Base-by-base conservation (phyloP, 495 filamentous ascomycete species). In the Sabuloglossum arenarium region DNA sequence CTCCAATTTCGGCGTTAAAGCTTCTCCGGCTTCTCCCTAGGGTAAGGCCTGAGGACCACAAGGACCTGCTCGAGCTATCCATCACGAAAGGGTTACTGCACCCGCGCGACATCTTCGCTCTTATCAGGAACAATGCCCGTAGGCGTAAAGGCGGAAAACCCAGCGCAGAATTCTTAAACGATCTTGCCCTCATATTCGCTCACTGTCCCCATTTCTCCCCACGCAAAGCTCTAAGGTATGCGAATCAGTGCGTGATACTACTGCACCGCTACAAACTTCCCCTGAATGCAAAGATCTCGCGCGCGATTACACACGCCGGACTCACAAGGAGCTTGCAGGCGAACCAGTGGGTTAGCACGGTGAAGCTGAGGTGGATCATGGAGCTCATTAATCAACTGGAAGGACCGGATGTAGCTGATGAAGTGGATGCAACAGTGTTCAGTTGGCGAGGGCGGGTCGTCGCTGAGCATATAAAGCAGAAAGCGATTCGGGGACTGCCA, bases 231-330 rank as follows among this genome's bases (percentile, higher is more conserved):
- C 73, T 66, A 47, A 57, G 63, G 32, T 61, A 73, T 42, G 60
- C 72, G 6, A 63, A 66, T 37, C 68, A 66, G 63, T 63, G 73
- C n/a, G 73, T 71, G 50, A 49, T 57, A 11, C 70, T 66, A 56
- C 62, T 73, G 10, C 54, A 64, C 11, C 60, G 58, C 39, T 67
- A 73, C 53, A 58, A 63, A 42, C 70, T 65, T 8, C 71, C 71
- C 29, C 62, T 73, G n/a, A 59, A 66, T 42, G 67, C 69, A 1
- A 57, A 59, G 16, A 53, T 75, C 27, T 68, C 66, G 10, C 70
- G 71, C 24, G 69, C 73, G 3, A 60, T 74, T 66, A 71, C 71
- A 55, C 70, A 73, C 63, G 70, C 71, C 46, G 73, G 70, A 27
- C 62, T 75, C 21, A 67, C 68, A 16, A 62, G 73, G 10, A 70